A percentile compares a stretch with the other conserved stretches of the same genome.
phyloP scores from a whole-genome alignment of 164 flowering plant species.

The Magnolia kwangsiensis region DNA sequence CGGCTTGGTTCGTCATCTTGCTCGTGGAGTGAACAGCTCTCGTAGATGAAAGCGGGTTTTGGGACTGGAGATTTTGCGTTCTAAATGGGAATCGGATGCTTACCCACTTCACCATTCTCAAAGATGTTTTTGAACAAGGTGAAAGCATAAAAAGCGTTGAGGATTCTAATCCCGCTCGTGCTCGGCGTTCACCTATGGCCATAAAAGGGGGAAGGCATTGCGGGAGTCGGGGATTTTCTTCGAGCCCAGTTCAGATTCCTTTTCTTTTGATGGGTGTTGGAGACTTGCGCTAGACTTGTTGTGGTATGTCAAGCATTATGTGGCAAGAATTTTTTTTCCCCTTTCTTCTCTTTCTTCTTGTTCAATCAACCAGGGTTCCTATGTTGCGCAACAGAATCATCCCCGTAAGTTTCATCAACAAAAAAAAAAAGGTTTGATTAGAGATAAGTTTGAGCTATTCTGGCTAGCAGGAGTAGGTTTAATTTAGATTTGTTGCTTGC shows the following conservation, averaged over 20 bases:
- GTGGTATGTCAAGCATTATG: background rate
- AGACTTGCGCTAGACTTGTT: background rate
- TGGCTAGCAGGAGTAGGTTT: too few relatives aligned
- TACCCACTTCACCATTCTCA: slow-evolving; percentile 27
- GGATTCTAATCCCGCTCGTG: slow-evolving; percentile 18
- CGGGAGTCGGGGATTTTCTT: slow-evolving; percentile 6
- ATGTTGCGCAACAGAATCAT: background rate
- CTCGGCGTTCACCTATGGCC: slow-evolving; percentile 5
- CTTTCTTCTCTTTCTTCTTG: background rate
- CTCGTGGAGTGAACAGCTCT: slow-evolving; percentile 20
- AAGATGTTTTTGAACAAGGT: slow-evolving; percentile 22
- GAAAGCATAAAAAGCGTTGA: slow-evolving; percentile 23
- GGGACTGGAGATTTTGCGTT: slow-evolving; percentile 51
- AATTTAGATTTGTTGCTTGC: too few relatives aligned
- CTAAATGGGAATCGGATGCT: slow-evolving; percentile 33
- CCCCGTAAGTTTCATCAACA: background rate
- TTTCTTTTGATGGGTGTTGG: background rate
- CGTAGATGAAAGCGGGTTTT: slow-evolving; percentile 26
- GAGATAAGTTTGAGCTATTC: too few relatives aligned
- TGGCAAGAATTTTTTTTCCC: background rate
- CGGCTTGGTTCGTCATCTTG: slow-evolving; percentile 15
- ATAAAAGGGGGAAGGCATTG: background rate
- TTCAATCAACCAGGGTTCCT: background rate
- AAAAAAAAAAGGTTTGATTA: too few relatives aligned
- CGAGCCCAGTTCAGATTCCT: slow-evolving; percentile 6